Percentiles rank a stretch among this genome's conserved stretches.
phyloP scores from a whole-genome alignment of 257 asterid species.

The Asclepias syriaca region DNA sequence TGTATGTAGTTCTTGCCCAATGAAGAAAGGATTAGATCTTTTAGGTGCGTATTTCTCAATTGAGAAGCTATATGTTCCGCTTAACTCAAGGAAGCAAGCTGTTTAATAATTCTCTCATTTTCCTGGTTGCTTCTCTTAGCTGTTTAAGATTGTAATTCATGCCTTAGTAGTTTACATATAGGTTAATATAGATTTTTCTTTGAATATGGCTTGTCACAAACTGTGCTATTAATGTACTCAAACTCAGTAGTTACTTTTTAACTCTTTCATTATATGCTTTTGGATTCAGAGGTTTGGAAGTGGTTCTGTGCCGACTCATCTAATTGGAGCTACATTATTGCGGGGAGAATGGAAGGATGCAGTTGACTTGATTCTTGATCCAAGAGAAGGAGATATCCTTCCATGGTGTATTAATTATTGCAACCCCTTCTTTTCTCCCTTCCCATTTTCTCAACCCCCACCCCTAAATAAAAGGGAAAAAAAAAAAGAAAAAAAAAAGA shows the following conservation, averaged over 20 bases:
- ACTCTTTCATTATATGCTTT: conserved; percentile 11
- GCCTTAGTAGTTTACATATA: neutral
- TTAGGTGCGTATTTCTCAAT: neutral
- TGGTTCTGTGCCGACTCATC: conserved; percentile 89
- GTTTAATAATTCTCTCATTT: neutral
- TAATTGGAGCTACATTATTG: conserved; percentile 76
- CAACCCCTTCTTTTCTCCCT: neutral
- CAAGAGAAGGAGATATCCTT: conserved; percentile 99
- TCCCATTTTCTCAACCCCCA: neutral
- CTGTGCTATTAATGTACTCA: neutral
- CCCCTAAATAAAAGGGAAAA: no score
- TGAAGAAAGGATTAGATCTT: neutral
- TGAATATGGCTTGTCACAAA: neutral
- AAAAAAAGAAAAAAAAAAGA: no score
- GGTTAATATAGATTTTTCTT: neutral
- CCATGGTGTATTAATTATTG: conserved; percentile 9
- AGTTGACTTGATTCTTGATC: conserved; percentile 77
- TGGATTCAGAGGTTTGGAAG: conserved; percentile 89
- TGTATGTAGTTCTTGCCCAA: neutral
- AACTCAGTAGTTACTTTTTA: neutral
- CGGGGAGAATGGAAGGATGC: conserved; percentile 97
- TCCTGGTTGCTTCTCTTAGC: neutral
- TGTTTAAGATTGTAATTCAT: neutral
- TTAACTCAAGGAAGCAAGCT: neutral
- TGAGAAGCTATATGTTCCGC: neutral